Base-by-base conservation (phyloP, 2,329 filamentous ascomycete species). In the Emmonsiellopsis sp. region DNA sequence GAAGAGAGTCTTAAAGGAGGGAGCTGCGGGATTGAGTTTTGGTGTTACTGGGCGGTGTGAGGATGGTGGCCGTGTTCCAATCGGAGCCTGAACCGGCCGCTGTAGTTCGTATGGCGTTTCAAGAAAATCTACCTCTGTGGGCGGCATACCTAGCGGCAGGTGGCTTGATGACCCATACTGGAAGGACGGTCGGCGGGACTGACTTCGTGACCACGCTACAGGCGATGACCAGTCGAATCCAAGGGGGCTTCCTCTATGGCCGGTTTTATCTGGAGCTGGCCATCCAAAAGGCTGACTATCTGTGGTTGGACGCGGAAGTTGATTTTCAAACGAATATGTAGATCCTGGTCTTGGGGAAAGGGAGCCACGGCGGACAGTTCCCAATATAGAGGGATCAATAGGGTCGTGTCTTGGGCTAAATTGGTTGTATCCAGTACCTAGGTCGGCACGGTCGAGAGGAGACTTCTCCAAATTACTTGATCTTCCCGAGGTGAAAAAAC, bases 1-100 rank as follows among this genome's bases (percentile, higher is more conserved):
- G 55, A 93, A 81, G 39, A 84, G 79, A 8, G 79, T 84, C 70
- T 86, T 92, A 66, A 97, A 97, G 0, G 86, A 88, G 7, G 91
- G 91, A 0, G 92, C 93, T 6, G 88, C 82, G 6, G 93, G 93
- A 62, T 98, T 97, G 32, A 97, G 77, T 61, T 79, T 78, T 46
- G 82, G 62, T 70, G 84, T 74, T 42, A 75, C 64, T 51, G 71
- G 72, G 68, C 83, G 68, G 65, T 84, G 73, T 63, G 76, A 74
- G 46, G 76, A 74, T 62, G 79, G 67, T 67, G 86, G 88, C 2
- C 85, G 83, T 46, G 88, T 94, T 27, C 92, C 92, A 59, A 97
- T 96, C 0, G 82, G 81, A 3, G 80, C 80, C 56, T 83, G 79
- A 2, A 80, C 72, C 32, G 79, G 77, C 5, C 77, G 76, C 37